Evolutionary conservation across 108 stramenopile genomes (phyloP), one percentile per base, ranked within the genome.

Genomic region (Tribonema minus): DNA sequence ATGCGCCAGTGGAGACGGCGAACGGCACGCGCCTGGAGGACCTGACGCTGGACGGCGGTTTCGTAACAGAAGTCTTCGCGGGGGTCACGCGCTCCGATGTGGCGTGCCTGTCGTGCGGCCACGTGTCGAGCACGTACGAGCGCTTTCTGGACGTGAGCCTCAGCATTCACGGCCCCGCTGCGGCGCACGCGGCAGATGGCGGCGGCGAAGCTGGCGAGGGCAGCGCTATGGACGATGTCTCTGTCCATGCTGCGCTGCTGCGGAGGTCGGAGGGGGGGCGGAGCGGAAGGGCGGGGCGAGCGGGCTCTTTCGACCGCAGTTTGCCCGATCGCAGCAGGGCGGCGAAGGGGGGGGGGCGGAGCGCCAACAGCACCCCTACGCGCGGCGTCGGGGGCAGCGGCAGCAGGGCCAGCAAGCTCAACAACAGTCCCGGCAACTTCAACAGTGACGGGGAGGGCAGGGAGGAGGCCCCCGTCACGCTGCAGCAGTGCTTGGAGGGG

Each of bases 61-160:
- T 79, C 23, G 75, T 79, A 12, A 66, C 67, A 34, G 78, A 79
- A 23, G 78, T 76, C 3, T 79, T 79, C 26, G 74, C 75, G 0
- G 78, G 78, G 2, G 68, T 60, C 2, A 73, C 78, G 3, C 71
- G 80, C 7, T 82, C 81, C 20, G 81, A 82, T 33, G 81, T 82
- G 29, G 81, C 80, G n/a, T 81, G 81, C 32, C 39, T 71, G 34
- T 7, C 28, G 27, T 82, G 81, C 35, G 58, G 65, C 25, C 59
- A 72, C 26, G 79, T 81, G 12, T 81, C 79, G 15, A 37, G 71
- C 28, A 72, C 71, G 1, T 73, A 64, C 33, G 81, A 82, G 81
- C 70, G 68, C 5, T 82, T 82, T 37, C 77, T 82, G 1, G 81
- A 82, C 37, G 76, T 82, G 7, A 72, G 70, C 15, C 72, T 82